A percentile compares a stretch with the other conserved stretches of the same genome.
Conservation (phyloP, 768 basidiomycete species). For the Neoboletus subvelutipes region DNA sequence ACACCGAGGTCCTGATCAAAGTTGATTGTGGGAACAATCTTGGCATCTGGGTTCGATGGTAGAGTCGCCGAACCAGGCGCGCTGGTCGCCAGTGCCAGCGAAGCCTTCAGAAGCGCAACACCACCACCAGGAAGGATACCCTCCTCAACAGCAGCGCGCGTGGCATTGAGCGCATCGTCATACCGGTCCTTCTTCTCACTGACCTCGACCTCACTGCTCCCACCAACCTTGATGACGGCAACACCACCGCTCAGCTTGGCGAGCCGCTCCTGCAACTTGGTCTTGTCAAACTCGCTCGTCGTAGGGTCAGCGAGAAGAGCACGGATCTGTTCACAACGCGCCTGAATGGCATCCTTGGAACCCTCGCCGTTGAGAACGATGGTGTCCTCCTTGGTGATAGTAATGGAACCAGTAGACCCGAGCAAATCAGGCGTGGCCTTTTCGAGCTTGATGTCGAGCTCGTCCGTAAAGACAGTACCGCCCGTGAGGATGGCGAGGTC, state of each 20-base stretch:
- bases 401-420: conserved; percentile 43
- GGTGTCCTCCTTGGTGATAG: conserved; percentile 97
- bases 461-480: conserved; percentile 95
- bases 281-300: conserved; percentile 91
- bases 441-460: conserved; percentile 97
- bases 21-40: conserved; percentile 77
- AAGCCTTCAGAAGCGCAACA: conserved; percentile 87
- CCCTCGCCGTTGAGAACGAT: conserved; percentile 94
- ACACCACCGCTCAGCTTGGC: conserved; percentile 97
- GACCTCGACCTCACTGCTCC: conserved; percentile 91
- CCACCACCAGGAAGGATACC: conserved; percentile 98
- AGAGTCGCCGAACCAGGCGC: conserved; percentile 46
- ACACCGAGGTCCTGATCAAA: conserved; percentile 98
- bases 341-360: conserved; percentile 83
- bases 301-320: conserved; percentile 74
- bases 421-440: conserved; percentile 49
- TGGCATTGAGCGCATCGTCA: conserved; percentile 97
- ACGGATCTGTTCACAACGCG: conserved; percentile 96
- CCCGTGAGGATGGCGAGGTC: conserved; percentile 97
- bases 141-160: conserved; percentile 96
- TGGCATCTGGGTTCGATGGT: conserved; percentile 54
- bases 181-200: conserved; percentile 99
- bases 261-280: conserved; percentile 94
- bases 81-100: conserved; percentile 61
- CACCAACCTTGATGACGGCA: conserved; percentile 98